A percentile compares a stretch with the other conserved stretches of the same genome.
Conservation (phyloP, 768 basidiomycete species). For the Tremella mesenterica region DNA sequence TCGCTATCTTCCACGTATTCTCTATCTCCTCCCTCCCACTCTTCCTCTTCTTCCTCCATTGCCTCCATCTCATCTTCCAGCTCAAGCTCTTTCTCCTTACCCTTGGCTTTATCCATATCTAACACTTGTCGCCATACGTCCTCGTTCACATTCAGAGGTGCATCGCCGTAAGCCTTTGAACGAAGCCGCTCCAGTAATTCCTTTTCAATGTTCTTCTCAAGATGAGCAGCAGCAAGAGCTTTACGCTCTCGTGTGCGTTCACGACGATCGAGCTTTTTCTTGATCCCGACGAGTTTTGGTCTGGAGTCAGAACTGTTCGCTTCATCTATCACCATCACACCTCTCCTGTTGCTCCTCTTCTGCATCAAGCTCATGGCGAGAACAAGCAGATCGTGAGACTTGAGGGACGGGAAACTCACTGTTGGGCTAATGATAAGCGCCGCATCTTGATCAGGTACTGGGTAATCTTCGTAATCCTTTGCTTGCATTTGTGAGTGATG, state of each 20-base stretch:
- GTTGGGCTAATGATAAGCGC: constrained; percentile 70
- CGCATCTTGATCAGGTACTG: constrained; percentile 99
- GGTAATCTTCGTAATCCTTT: constrained; percentile 95
- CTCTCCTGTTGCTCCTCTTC: no score
- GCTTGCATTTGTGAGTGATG: constrained; percentile 97
- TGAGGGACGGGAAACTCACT: constrained; percentile 51
- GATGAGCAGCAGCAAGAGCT: constrained; percentile 86
- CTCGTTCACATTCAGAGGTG: constrained; percentile 96
- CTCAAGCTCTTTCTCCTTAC: constrained; percentile 43
- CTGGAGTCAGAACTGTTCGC: constrained; percentile 50
- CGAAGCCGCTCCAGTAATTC: constrained; percentile 92
- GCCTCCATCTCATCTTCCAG: constrained; percentile 49
- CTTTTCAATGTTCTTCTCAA: constrained; percentile 90
- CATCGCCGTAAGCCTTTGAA: constrained; percentile 94
- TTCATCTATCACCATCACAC: no score
- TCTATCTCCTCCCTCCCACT: constrained; percentile 50
- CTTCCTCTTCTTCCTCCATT: constrained; percentile 48
- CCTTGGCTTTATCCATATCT: constrained; percentile 56
- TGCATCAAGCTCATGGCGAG: neutral
- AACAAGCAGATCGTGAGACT: neutral
- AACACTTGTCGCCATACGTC: constrained; percentile 87
- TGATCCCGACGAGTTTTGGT: constrained; percentile 85
- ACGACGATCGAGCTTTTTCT: constrained; percentile 91
- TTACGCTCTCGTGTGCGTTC: constrained; percentile 90
- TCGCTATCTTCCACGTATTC: constrained; percentile 57